Conservation (phyloP, 345 rosid species). For the Murraya koenigii region DNA sequence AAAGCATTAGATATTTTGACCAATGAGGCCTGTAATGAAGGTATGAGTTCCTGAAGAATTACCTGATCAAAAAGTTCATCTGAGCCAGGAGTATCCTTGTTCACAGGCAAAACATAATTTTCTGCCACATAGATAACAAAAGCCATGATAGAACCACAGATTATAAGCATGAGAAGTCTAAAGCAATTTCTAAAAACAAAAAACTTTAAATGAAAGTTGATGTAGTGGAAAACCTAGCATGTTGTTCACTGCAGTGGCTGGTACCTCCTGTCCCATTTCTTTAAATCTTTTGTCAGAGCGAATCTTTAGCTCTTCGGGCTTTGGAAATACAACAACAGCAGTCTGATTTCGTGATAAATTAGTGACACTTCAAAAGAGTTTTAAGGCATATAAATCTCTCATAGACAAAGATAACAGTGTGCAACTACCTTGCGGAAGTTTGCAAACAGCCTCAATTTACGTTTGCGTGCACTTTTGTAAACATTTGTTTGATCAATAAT, state of each 20-base stretch:
- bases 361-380: neutral
- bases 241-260: conserved; percentile 24
- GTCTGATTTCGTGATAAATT: conserved; percentile 19
- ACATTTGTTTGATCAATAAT: conserved; percentile 40
- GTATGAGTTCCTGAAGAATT: neutral
- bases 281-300: conserved; percentile 28
- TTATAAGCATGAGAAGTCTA: neutral
- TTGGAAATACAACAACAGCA: conserved; percentile 32
- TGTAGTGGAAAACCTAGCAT: conserved; percentile 24
- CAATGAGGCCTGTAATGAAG: neutral
- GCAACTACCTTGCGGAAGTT: conserved; percentile 26
- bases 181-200: neutral
- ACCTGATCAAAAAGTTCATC: conserved; percentile 33
- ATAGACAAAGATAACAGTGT: neutral
- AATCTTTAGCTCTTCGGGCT: conserved; percentile 25
- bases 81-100: conserved; percentile 23
- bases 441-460: conserved; percentile 31
- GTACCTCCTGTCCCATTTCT: conserved; percentile 38
- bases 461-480: conserved; percentile 33
- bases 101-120: conserved; percentile 25
- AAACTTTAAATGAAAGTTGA: neutral
- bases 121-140: conserved; percentile 16
- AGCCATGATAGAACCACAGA: neutral
- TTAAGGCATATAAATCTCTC: neutral
- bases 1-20: conserved; percentile 6